A percentile compares a stretch with the other conserved stretches of the same genome.
phyloP scores from a whole-genome alignment of 805 yeast species.

The Vanderwaltozyma verrucispora region DNA sequence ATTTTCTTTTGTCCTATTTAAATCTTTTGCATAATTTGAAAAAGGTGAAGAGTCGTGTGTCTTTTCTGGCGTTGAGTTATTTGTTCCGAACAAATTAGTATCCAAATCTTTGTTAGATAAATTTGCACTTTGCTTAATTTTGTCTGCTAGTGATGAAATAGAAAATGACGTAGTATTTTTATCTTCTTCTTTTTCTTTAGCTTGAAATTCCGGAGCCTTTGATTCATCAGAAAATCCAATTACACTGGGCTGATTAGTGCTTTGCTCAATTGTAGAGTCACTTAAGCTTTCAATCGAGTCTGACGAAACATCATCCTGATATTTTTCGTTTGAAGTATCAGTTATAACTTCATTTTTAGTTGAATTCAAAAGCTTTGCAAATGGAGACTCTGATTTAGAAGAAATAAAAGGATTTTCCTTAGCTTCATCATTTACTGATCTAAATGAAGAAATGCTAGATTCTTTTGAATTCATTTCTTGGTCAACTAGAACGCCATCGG shows the following conservation, averaged over 20 bases:
- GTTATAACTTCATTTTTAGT: background rate
- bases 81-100: constrained; percentile 1
- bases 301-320: no score
- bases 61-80: background rate
- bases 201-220: no score
- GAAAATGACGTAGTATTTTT: constrained; percentile 3
- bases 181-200: background rate
- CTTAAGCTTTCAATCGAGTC: constrained; percentile 2
- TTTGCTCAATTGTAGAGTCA: constrained; percentile 19
- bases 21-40: constrained; percentile 16
- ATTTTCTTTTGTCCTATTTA: constrained; percentile 9
- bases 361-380: constrained; percentile 2
- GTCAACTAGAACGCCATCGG: no score
- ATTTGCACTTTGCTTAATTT: constrained; percentile 22
- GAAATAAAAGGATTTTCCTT: constrained; percentile 14
- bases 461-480: background rate
- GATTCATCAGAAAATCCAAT: background rate
- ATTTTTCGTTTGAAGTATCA: background rate
- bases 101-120: constrained; percentile 7
- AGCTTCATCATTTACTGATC: constrained; percentile 13
- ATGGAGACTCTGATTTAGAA: constrained; percentile 7
- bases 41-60: constrained; percentile 16
- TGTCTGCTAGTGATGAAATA: constrained; percentile 17
- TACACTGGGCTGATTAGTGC: constrained; percentile 3
- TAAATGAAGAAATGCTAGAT: no score